Evolutionary conservation across 306 rosid genomes (phyloP), one percentile per base, ranked within the genome.

Genomic region (Vigna unguiculata): DNA sequence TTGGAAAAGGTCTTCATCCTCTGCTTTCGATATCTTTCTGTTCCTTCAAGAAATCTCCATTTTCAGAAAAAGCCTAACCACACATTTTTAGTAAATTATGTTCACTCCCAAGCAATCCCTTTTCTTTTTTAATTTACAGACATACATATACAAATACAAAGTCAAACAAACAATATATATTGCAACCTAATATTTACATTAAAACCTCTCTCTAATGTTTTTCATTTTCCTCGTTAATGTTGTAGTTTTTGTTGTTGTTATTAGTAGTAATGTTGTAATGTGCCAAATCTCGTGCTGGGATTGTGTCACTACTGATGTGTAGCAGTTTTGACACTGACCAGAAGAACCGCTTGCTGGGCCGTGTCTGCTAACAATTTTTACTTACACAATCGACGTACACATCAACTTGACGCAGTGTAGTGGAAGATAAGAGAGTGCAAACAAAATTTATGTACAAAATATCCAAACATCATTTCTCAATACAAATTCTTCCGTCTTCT

Each of bases 41-140:
- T 59, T 80, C 86, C 86, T 85, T 77, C 82, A 90, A 91, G 97
- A 87, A 91, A 93, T 12, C 90, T 83, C 96, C 78, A 20, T 74
- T 2, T 93, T 52, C 81, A 83, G 92, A 67, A 82, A 87, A 85
- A 86, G 79, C 24, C 8, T 41, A 74, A 77, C 71, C 21, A 36
- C 55, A 52, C 91, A 21, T 15, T 38, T 87, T 82, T 88, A 69
- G 96, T 36, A 86, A 45, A 9, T 82, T 78, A 13, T 60, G 51
- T 83, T 76, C 81, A 47, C 81, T 86, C 70, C 82, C 90, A 91
- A 90, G 91, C 97, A 93, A 90, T 83, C 95, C 48, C 43, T 32
- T 64, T 32, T 34, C 7, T 9, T 19, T 16, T 10, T 63, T 3
- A 5, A 14, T 61, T 5, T 11, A 4, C 12, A 34, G 3, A 1